Base-by-base conservation (phyloP, 768 basidiomycete genomes). In the Antrodiella citrinella region DNA sequence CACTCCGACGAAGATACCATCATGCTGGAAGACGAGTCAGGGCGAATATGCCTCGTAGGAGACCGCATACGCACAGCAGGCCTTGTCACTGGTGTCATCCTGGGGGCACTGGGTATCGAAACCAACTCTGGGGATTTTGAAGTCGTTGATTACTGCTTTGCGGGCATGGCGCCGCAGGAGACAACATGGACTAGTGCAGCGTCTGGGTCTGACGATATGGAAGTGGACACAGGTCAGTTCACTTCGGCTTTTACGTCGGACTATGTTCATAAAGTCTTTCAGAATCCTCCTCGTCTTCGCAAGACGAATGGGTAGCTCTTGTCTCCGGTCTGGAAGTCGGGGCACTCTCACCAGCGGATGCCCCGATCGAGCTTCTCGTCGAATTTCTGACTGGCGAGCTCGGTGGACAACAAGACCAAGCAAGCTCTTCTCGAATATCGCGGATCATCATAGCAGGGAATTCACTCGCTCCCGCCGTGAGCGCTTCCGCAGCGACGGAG, bases 1-100 rank as follows among this genome's bases (percentile, higher is more conserved):
- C 79, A 75, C 59, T 94, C 91, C 1, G 66, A 71, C 0, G 78
- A 83, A 38, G 96, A 99, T 61, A 77, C 70, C 51, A 67, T 94
- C 23, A 91, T 91, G 81, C 73, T 99, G 0, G 96, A 99, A 67
- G 96, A 99, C 63, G 96, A 98, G 67, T 91, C 87, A 1, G 96
- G 96, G 0, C 81, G 96, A 25, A 86, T 99, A 38, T 76, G 77
- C 43, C 79, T 99, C 13, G 88, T 94, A 0, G 96, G 96, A 4
- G 78, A 83, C 4, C 70, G 69, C 26, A 67, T 97, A 38, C 66
- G 71, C 23, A 72, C 73, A 13, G 77, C 78, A 7, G 69, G 70
- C 43, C 69, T 96, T 15, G 91, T 97, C 3, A 98, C 95, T 7
- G 95, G 96, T 1, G 81, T 97, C 21, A 90, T 98, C 58, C 74